These are phyloP conservation scores for Dactylellina sp. DNA, from an alignment of 2,329 filamentous ascomycete genomes.

Conservation along the genomic window DNA sequence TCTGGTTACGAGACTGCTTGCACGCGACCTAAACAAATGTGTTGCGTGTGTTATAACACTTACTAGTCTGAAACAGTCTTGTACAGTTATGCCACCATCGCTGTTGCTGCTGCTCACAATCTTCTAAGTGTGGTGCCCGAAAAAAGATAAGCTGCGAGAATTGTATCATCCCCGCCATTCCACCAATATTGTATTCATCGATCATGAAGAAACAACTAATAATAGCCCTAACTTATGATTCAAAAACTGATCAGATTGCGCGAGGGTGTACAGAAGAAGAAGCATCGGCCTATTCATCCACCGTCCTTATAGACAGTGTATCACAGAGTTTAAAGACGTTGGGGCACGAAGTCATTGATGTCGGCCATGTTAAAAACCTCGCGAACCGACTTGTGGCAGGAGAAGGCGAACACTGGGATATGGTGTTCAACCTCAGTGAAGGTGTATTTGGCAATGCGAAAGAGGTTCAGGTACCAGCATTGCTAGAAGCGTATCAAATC, in stretches of 20 bases:
- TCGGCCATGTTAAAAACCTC: constrained; percentile 15
- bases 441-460: constrained; percentile 59
- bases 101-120: no score
- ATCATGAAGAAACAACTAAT: constrained; percentile 3
- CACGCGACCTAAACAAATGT: no score
- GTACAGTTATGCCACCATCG: no score
- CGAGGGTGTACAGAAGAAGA: constrained; percentile 19
- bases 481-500: constrained; percentile 61
- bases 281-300: constrained; percentile 16
- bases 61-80: no score
- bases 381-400: constrained; percentile 28
- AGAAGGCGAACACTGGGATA: constrained; percentile 58
- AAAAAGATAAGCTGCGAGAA: no score
- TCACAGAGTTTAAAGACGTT: constrained; percentile 7
- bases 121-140: no score
- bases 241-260: constrained; percentile 13
- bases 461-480: constrained; percentile 60
- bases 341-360: constrained; percentile 9
- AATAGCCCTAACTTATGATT: constrained; percentile 11
- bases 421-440: constrained; percentile 60
- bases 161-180: no score
- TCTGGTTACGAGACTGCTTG: no score
- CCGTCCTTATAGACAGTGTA: constrained; percentile 13
- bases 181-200: no score
- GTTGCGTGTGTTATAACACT: no score